Conservation (phyloP, 1,284 basidiomycete species). For the Ustilago bromivora region DNA sequence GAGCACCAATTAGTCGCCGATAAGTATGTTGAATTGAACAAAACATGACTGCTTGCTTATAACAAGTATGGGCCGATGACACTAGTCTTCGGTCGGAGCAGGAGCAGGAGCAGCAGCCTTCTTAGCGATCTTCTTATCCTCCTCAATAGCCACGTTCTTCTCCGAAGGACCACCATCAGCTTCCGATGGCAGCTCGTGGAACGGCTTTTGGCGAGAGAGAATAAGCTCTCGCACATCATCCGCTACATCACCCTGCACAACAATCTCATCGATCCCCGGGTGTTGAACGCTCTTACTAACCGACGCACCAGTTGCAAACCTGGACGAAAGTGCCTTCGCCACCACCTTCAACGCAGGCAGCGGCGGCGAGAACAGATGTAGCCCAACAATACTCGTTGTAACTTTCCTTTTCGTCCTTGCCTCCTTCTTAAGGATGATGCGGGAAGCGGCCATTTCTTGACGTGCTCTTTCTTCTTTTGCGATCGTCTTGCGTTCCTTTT, state of each 20-base stretch:
- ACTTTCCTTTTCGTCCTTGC: conserved; percentile 68
- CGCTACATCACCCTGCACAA: conserved; percentile 68
- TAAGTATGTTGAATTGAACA: background rate
- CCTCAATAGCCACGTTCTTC: conserved; percentile 65
- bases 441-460: conserved; percentile 57
- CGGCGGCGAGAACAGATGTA: conserved; percentile 67
- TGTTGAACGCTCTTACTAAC: conserved; percentile 65
- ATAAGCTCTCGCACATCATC: conserved; percentile 64
- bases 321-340: conserved; percentile 65
- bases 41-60: background rate
- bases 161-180: conserved; percentile 56
- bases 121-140: conserved; percentile 62
- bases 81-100: conserved; percentile 28
- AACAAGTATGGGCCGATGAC: background rate
- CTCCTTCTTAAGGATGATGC: conserved; percentile 63
- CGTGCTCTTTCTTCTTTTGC: conserved; percentile 66
- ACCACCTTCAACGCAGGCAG: conserved; percentile 66
- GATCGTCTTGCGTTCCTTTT: conserved; percentile 68
- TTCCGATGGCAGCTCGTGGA: conserved; percentile 63
- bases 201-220: conserved; percentile 60
- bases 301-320: conserved; percentile 68
- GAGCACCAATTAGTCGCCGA: too few relatives aligned
- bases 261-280: conserved; percentile 66
- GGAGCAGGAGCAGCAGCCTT: conserved; percentile 40
- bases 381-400: conserved; percentile 62